Base-by-base conservation (phyloP, 179 eudicot species). In the Beta lomatogona region DNA sequence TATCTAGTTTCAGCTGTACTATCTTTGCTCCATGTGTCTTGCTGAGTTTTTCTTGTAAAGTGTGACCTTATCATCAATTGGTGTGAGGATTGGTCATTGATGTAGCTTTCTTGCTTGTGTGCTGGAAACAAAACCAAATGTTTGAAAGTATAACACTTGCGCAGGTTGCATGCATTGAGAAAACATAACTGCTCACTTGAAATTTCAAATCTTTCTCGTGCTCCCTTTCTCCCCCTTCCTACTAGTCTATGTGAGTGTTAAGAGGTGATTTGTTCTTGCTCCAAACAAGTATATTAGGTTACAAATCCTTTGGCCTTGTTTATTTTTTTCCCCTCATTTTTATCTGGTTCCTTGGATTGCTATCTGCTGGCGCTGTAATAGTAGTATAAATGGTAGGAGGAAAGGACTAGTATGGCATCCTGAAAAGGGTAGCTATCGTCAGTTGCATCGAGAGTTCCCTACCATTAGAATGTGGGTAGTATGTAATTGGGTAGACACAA, bases 61-160 rank as follows among this genome's bases (percentile, higher is more conserved):
- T 25, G 41, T 28, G 60, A 25, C 57, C 71, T 4, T 58, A 58
- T 58, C 61, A 28, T 60, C 6, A 46, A 15, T 46, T 44, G 19
- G 22, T 16, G 64, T 63, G 79, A 45, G 55, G 54, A 10, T 41
- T 41, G 6, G 16, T 75, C 25, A 9, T 46, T 44, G 53, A 41
- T 45, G 13, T 75, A 59, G 53, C 67, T 46, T 76, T 41, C 79
- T 46, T 76, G 58, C 79, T 21, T 61, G 71, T 9, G 44, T 31
- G 10, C 19, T 7, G 13, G 21, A 13, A 61, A 15, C 45, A 64
- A 53, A 59, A 22, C 59, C 18, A 14, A 14, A 22, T 65, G 69
- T 65, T 16, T 65, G 18, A 65, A 65, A 25, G 11, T 65, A 11
- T 25, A 65, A 8, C 13, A 65, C 36, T 65, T 10, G 28, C 21